A percentile compares a stretch with the other conserved stretches of the same genome.
phyloP scores from a whole-genome alignment of 106 monocot species.

The Allium sativum region DNA sequence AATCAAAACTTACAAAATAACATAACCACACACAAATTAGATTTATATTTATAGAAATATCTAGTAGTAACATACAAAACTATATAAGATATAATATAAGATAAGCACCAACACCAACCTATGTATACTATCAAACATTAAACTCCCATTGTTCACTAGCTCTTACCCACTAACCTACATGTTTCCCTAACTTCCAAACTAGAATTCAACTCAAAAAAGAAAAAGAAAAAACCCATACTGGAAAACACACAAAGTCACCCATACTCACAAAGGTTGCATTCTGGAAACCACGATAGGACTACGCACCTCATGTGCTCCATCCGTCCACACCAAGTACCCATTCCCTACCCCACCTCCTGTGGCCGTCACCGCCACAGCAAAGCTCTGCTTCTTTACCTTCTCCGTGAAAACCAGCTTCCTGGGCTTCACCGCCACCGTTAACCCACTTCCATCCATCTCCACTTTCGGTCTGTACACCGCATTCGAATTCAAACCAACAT shows the following conservation, averaged over 20 bases:
- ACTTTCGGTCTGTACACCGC: slow-evolving; percentile 45
- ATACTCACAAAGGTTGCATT: slow-evolving; percentile 47
- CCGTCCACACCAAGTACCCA: slow-evolving; percentile 71
- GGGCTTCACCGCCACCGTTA: slow-evolving; percentile 63
- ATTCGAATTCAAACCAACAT: slow-evolving; percentile 37
- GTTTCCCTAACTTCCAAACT: too few species aligned
- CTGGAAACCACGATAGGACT: slow-evolving; percentile 84
- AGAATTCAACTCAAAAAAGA: background rate
- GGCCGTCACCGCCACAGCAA: slow-evolving; percentile 39
- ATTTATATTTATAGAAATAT: too few species aligned
- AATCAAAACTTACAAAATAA: too few species aligned
- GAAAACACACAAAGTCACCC: background rate
- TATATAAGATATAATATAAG: too few species aligned
- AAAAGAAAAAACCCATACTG: background rate
- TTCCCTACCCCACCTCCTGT: slow-evolving; percentile 18
- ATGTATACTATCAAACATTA: too few species aligned
- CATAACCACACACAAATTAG: too few species aligned
- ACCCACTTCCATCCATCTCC: slow-evolving; percentile 36
- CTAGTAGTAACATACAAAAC: too few species aligned
- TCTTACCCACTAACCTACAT: too few species aligned
- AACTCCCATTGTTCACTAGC: too few species aligned
- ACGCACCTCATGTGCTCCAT: slow-evolving; percentile 74
- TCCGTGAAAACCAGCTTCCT: slow-evolving; percentile 53
- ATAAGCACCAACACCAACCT: too few species aligned
- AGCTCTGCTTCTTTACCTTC: slow-evolving; percentile 36